Evolutionary conservation across 768 basidiomycete genomes (phyloP).

Genomic region (Mycena galericulata): DNA sequence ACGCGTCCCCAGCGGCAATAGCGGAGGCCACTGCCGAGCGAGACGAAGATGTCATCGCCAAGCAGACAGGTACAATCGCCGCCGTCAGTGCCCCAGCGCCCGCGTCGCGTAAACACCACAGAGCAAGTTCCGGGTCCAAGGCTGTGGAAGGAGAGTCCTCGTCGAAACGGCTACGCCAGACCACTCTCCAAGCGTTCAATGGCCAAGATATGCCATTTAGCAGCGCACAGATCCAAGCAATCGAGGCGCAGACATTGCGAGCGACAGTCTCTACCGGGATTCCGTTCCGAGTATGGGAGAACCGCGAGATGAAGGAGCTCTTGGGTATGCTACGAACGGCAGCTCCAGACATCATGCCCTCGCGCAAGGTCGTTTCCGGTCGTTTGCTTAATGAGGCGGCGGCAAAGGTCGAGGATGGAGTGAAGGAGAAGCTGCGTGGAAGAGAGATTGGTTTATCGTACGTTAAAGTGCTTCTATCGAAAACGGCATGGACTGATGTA

Average conservation of each 20-base stretch:
- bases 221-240: not conserved
- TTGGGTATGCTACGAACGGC: constrained; percentile 13
- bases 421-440: not conserved
- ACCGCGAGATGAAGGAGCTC: constrained; percentile 17
- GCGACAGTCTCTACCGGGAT: not conserved
- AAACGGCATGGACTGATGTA: not conserved
- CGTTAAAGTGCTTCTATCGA: not conserved
- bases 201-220: constrained; percentile 18
- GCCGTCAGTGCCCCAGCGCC: not conserved
- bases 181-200: not conserved
- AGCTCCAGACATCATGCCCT: too few species aligned
- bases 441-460: not conserved
- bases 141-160: too few species aligned
- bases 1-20: constrained; percentile 5
- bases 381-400: constrained; percentile 14
- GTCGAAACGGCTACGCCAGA: not conserved
- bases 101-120: too few species aligned
- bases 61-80: not conserved
- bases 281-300: not conserved
- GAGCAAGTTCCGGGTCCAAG: too few species aligned
- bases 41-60: not conserved
- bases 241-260: constrained; percentile 13
- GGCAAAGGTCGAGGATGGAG: not conserved
- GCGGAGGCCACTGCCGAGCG: not conserved
- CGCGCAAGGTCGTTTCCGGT: constrained; percentile 11